Evolutionary conservation across 148 eudicot genomes (phyloP), one percentile per base, ranked within the genome.

Genomic region (Amaranthus cruentus): DNA sequence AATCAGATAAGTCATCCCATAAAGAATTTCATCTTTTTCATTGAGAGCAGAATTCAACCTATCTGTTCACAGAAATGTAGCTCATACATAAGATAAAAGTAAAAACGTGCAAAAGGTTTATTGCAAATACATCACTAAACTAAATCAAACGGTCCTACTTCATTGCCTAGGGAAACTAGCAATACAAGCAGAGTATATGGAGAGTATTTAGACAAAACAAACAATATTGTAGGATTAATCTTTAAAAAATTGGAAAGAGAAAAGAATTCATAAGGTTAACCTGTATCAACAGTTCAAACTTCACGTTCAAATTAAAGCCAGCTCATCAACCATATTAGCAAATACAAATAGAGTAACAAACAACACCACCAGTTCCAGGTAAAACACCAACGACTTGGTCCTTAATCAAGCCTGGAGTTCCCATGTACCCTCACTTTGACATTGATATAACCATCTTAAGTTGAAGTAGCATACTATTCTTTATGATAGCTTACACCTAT

Each of bases 1-100:
- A 73, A 79, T 72, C 79, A 76, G 68, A 78, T 61, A 73, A 51
- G 60, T 28, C 48, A 62, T 5, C 47, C 72, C 55, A 67, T 58
- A 75, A 18, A 55, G 60, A 64, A 57, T 69, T 10, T 28, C 7
- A 49, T 56, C 44, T 43, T 66, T n/a, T 18, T 15, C 69, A 50
- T 47, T 43, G 59, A 51, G 61, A 58, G 65, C 52, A 65, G 55
- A 75, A 12, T 53, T 60, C 28, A 61, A 52, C 15, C 49, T 67
- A 73, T 5, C 8, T 0, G 42, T 6, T 44, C 3, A 48, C 65
- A 6, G 12, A 42, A 46, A 7, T 69, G 55, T 57, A 55, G 47
- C 65, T 55, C 64, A 63, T 46, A 9, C 55, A 13, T 47, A 72
- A 54, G 18, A 12, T 62, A 14, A 56, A 28, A 55, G 12, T 75